phyloP scores from a whole-genome alignment of 352 stramenopile genomes.

The Phytophthora pluvialis region DNA sequence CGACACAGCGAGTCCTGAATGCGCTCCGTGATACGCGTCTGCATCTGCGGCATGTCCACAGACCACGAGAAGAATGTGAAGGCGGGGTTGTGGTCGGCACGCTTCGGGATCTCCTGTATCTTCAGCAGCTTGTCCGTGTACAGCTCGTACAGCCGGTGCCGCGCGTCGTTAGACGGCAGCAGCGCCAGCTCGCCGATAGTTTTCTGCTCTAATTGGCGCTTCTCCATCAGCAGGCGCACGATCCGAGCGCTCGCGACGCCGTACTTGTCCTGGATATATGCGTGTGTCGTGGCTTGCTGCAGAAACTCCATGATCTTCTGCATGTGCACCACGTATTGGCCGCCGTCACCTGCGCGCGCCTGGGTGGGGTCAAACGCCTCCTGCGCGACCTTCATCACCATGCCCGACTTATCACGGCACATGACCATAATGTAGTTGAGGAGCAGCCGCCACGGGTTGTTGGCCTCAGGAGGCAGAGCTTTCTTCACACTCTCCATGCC shows the following conservation, averaged over 20 bases:
- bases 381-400: constrained; percentile 83
- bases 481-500: constrained; percentile 70
- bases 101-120: constrained; percentile 89
- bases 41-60: constrained; percentile 74
- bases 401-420: constrained; percentile 89
- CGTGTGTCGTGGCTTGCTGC: constrained; percentile 76
- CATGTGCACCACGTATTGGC: constrained; percentile 91
- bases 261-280: constrained; percentile 85
- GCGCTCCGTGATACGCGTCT: constrained; percentile 64
- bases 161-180: constrained; percentile 81
- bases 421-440: constrained; percentile 92
- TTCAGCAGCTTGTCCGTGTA: constrained; percentile 78
- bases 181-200: constrained; percentile 85
- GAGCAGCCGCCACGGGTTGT: constrained; percentile 84
- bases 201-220: constrained; percentile 88
- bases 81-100: constrained; percentile 88
- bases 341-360: constrained; percentile 68
- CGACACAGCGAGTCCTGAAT: constrained; percentile 77
- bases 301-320: constrained; percentile 88
- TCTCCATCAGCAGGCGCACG: constrained; percentile 84
- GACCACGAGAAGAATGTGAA: constrained; percentile 91
- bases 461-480: constrained; percentile 73
- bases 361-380: constrained; percentile 75
- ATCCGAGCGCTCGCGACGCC: constrained; percentile 85
- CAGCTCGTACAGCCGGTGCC: constrained; percentile 84